Evolutionary conservation across 2,329 filamentous ascomycete genomes (phyloP).

Genomic region (Byssochlamys sp.): DNA sequence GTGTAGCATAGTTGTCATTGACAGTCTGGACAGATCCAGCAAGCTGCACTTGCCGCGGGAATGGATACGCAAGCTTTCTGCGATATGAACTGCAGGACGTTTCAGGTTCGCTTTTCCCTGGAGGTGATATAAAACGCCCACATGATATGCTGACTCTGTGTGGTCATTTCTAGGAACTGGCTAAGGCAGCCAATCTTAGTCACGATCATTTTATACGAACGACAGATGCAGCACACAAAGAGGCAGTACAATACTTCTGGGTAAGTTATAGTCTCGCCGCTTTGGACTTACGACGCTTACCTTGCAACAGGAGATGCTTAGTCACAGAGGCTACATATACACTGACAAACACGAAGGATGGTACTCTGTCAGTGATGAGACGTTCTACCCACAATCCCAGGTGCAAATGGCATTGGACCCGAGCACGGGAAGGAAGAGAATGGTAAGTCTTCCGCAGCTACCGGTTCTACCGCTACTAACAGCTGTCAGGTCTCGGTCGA

Average conservation of each 20-base stretch:
- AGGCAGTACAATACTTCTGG: slow-evolving; percentile 87
- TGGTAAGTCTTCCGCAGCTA: slow-evolving; percentile 40
- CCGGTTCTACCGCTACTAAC: slow-evolving; percentile 6
- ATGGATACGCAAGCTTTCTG: slow-evolving; percentile 75
- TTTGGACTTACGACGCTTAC: slow-evolving; percentile 5
- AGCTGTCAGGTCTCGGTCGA: slow-evolving; percentile 55
- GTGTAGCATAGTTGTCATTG: slow-evolving; percentile 7
- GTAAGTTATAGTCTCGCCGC: slow-evolving; percentile 22
- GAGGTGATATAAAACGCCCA: background rate
- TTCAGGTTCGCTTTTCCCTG: slow-evolving; percentile 44
- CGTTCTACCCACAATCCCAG: slow-evolving; percentile 73
- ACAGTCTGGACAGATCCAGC: slow-evolving; percentile 55
- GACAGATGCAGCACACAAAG: slow-evolving; percentile 70
- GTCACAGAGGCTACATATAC: slow-evolving; percentile 69
- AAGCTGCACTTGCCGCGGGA: slow-evolving; percentile 63
- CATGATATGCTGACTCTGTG: background rate
- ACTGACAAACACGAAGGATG: slow-evolving; percentile 80
- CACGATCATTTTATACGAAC: slow-evolving; percentile 88
- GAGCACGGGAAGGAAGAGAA: slow-evolving; percentile 69
- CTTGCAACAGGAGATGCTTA: slow-evolving; percentile 50
- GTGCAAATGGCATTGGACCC: slow-evolving; percentile 68
- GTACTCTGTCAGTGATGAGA: slow-evolving; percentile 95
- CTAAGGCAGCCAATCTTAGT: slow-evolving; percentile 57
- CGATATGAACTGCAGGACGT: slow-evolving; percentile 70
- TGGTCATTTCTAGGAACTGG: slow-evolving; percentile 48